A percentile compares a stretch with the other conserved stretches of the same genome.
phyloP scores from a whole-genome alignment of 2,329 filamentous ascomycete species.

The Claviceps purpurea region DNA sequence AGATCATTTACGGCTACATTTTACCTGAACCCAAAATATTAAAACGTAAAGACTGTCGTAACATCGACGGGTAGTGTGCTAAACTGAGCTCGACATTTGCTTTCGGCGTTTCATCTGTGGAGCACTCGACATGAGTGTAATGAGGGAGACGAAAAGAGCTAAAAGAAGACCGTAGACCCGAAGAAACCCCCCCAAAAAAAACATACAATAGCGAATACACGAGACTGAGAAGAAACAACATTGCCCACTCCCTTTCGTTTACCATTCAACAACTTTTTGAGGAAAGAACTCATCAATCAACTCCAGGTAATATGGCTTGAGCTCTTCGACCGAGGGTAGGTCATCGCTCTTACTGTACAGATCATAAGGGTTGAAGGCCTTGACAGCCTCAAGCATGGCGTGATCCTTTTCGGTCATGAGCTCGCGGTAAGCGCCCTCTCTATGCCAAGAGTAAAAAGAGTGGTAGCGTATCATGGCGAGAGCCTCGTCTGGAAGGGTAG shows the following conservation, averaged over 20 bases:
- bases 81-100: neutral
- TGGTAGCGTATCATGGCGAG: conserved; percentile 91
- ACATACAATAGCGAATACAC: neutral
- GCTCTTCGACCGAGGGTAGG: conserved; percentile 58
- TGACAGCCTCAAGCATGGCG: conserved; percentile 66
- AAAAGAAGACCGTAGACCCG: neutral
- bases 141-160: neutral
- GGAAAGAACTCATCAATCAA: conserved; percentile 31
- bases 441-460: conserved; percentile 88
- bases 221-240: neutral
- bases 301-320: conserved; percentile 46
- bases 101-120: neutral
- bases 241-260: neutral
- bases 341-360: conserved; percentile 85
- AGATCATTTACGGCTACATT: no score
- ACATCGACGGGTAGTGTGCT: neutral
- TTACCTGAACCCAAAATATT: no score
- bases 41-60: neutral
- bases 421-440: conserved; percentile 62
- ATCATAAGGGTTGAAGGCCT: conserved; percentile 84
- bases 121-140: neutral
- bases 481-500: conserved; percentile 62
- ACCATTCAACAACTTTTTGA: conserved; percentile 25
- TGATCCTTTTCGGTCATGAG: conserved; percentile 76
- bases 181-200: neutral